Percentiles rank a stretch among this genome's conserved stretches.
Evolutionary conservation across 305 asterid genomes (phyloP).

Genomic region (Fraxinus albicans): DNA sequence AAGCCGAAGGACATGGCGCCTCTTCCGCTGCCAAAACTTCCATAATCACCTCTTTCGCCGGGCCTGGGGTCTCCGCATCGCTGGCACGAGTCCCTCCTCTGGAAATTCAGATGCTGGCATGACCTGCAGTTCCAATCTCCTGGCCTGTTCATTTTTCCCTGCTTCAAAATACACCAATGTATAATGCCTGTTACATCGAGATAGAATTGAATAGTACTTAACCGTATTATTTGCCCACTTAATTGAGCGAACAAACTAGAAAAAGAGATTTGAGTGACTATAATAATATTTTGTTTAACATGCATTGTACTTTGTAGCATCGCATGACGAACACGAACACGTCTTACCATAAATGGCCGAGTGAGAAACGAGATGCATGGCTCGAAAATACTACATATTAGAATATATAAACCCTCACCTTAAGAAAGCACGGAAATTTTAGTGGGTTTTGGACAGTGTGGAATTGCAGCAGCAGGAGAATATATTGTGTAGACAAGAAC

Average conservation of each 20-base stretch:
- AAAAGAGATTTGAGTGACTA: not conserved
- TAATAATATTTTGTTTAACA: not conserved
- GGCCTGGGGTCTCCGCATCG: constrained; percentile 89
- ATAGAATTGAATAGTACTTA: not conserved
- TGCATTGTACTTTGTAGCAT: not conserved
- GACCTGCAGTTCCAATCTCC: constrained; percentile 98
- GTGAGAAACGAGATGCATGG: not conserved
- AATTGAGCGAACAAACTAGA: not conserved
- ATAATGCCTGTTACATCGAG: not conserved
- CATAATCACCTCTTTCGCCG: constrained; percentile 49
- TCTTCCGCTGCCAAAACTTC: constrained; percentile 45
- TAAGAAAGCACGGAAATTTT: not conserved
- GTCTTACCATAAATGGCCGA: not conserved
- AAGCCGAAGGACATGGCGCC: constrained; percentile 41
- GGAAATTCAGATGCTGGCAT: constrained; percentile 95
- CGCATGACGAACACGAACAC: not conserved
- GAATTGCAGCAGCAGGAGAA: not conserved
- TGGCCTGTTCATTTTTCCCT: constrained; percentile 76
- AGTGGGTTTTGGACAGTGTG: not conserved
- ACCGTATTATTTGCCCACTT: not conserved
- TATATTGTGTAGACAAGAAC: constrained; percentile 8
- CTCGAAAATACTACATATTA: not conserved
- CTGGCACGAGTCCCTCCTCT: constrained; percentile 92
- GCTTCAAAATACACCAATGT: not conserved
- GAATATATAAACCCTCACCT: constrained; percentile 11